A percentile compares a stretch with the other conserved stretches of the same genome.
Conservation (phyloP, 768 basidiomycete genomes). For the Tephrocybe rancida region DNA sequence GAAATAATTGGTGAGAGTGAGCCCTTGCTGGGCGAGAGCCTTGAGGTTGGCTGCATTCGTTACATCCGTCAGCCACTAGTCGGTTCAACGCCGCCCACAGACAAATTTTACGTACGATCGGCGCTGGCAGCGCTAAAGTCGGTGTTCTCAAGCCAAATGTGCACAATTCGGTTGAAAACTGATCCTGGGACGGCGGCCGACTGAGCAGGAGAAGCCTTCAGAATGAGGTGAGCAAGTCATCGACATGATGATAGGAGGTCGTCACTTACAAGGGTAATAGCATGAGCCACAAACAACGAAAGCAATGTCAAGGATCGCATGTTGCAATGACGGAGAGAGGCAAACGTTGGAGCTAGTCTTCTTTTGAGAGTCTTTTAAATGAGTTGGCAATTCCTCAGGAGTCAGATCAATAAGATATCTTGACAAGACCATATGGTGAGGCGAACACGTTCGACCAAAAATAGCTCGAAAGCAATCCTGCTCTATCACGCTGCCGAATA, state of each 20-base stretch:
- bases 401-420: neutral
- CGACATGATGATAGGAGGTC: neutral
- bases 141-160: constrained; percentile 67
- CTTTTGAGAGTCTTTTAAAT: neutral
- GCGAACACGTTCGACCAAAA: constrained; percentile 4
- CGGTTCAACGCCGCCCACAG: neutral
- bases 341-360: neutral
- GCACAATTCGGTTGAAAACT: constrained; percentile 32
- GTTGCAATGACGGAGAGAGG: neutral
- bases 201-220: neutral
- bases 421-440: constrained; percentile 4
- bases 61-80: neutral
- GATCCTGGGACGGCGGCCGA: constrained; percentile 20
- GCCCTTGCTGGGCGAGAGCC: constrained; percentile 49
- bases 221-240: no score
- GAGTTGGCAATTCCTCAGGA: neutral
- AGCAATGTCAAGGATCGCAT: constrained; percentile 4
- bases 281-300: neutral
- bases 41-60: constrained; percentile 25
- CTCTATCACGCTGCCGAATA: neutral
- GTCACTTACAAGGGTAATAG: neutral
- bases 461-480: neutral
- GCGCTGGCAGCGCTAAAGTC: constrained; percentile 40
- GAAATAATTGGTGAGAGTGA: constrained; percentile 48
- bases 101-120: constrained; percentile 17